A percentile compares a stretch with the other conserved stretches of the same genome.
phyloP scores from a whole-genome alignment of 139 green algal species.

The Edaphochlamys debaryana region DNA sequence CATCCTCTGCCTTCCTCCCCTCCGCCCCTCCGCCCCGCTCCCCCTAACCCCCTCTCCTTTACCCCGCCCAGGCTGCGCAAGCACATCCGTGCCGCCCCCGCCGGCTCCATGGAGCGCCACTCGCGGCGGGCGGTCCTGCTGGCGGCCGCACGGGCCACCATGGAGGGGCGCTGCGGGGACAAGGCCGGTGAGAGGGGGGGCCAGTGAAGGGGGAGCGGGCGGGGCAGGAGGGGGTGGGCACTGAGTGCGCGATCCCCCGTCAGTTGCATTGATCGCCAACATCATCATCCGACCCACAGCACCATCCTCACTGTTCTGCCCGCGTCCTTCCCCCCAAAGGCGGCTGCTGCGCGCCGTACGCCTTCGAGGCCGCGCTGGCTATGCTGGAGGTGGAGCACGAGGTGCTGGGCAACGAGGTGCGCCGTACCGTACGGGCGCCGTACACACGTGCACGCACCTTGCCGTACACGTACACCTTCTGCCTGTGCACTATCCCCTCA shows the following conservation, averaged over 20 bases:
- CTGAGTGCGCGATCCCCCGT: too few relatives aligned
- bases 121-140: slow-evolving; percentile 12
- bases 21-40: not conserved
- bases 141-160: slow-evolving; percentile 27
- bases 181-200: slow-evolving; percentile 1
- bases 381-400: slow-evolving; percentile 69
- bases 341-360: slow-evolving; percentile 65
- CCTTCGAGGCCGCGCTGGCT: slow-evolving; percentile 81
- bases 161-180: slow-evolving; percentile 40
- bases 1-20: too few relatives aligned
- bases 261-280: too few relatives aligned
- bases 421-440: too few relatives aligned
- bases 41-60: not conserved
- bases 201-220: too few relatives aligned
- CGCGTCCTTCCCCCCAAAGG: not conserved
- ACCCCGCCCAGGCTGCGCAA: slow-evolving; percentile 19
- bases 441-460: too few relatives aligned
- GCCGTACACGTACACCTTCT: not conserved
- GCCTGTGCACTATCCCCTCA: not conserved
- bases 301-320: too few relatives aligned
- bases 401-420: slow-evolving; percentile 30
- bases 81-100: slow-evolving; percentile 37
- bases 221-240: too few relatives aligned
- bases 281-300: too few relatives aligned
- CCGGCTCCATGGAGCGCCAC: slow-evolving; percentile 40